Percentiles rank a stretch among this genome's conserved stretches.
Evolutionary conservation across 179 eudicot genomes (phyloP).

Genomic region (Corrigiola litoralis): DNA sequence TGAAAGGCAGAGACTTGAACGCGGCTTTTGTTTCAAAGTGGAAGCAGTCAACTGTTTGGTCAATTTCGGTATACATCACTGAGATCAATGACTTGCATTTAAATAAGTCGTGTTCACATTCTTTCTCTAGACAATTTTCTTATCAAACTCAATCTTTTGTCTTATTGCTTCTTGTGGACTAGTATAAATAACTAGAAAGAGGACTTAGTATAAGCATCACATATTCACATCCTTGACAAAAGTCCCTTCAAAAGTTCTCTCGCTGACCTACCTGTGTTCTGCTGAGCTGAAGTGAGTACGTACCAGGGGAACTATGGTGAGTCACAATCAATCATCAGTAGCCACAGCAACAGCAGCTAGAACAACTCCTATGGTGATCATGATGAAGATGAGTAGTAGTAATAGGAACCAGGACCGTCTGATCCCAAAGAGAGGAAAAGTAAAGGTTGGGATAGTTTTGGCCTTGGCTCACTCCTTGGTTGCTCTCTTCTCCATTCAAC

Average conservation of each 20-base stretch:
- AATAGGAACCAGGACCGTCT: conserved; percentile 16
- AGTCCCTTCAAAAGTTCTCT: background rate
- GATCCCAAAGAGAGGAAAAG: conserved; percentile 28
- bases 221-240: background rate
- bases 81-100: background rate
- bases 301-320: conserved; percentile 10
- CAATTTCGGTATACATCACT: background rate
- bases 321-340: background rate
- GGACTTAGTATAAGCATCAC: background rate
- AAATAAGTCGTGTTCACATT: background rate
- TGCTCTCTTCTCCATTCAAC: conserved; percentile 18
- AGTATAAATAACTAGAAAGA: background rate
- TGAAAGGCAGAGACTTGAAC: too few relatives aligned
- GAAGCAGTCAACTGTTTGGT: background rate
- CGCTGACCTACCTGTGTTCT: background rate
- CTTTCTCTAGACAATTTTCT: too few relatives aligned
- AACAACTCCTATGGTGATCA: background rate
- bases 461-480: conserved; percentile 24
- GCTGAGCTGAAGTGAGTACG: conserved; percentile 1
- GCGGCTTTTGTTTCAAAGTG: too few relatives aligned
- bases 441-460: conserved; percentile 28
- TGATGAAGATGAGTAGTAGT: background rate
- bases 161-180: background rate
- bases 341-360: background rate
- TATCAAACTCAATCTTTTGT: too few relatives aligned